Percentiles rank a stretch among this genome's conserved stretches.
These are phyloP conservation scores for Aspergillus nomiae DNA, from an alignment of 2,329 filamentous ascomycete genomes.

Conservation along the genomic window DNA sequence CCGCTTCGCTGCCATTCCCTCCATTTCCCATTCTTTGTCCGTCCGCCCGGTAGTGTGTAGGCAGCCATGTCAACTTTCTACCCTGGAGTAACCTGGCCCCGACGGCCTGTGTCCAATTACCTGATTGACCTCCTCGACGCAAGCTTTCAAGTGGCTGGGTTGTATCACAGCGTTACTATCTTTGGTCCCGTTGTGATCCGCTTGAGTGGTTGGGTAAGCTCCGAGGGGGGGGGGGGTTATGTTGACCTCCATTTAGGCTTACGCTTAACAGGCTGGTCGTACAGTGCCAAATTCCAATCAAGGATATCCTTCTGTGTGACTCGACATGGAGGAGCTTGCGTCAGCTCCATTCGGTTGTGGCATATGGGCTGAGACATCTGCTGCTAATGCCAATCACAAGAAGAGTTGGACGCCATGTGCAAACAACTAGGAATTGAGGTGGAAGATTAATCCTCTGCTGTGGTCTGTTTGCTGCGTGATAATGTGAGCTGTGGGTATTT, in stretches of 20 bases:
- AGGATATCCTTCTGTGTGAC: not conserved
- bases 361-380: not conserved
- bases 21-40: not conserved
- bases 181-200: not conserved
- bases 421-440: no score
- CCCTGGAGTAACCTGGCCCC: not conserved
- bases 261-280: not conserved
- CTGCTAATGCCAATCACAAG: not conserved
- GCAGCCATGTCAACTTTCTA: not conserved
- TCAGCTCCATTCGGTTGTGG: not conserved
- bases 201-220: not conserved
- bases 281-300: not conserved
- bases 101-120: not conserved
- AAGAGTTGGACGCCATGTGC: not conserved
- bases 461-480: no score
- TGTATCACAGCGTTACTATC: not conserved
- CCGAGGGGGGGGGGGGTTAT: not conserved
- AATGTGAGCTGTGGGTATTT: no score
- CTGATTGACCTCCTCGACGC: not conserved
- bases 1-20: not conserved
- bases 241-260: not conserved
- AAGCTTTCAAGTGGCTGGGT: not conserved
- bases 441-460: no score
- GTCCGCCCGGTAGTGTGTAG: not conserved
- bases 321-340: not conserved